Base-by-base conservation (phyloP, 108 stramenopile genomes). In the Nitzschia sp. region DNA sequence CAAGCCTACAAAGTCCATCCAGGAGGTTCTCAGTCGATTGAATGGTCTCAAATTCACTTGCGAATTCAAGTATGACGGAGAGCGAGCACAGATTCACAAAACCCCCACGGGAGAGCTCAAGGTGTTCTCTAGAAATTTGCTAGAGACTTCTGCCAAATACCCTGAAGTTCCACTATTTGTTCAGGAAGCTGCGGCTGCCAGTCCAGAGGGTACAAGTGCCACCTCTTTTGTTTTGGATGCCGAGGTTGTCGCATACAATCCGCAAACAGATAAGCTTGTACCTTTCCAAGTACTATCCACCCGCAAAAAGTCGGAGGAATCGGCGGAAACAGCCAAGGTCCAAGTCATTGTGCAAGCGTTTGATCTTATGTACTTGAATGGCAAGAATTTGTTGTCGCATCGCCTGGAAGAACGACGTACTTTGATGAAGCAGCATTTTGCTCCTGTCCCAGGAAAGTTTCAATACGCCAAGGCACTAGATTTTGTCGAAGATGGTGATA, bases 51-150 rank as follows among this genome's bases (percentile, higher is more conserved):
- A 74, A 20, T 97, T 99, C 77, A 98, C 99, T 9, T 97, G 95
- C 76, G 99, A 99, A 73, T 98, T 85, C 89, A 99, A 99, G 84
- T 99, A 99, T 81, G 98, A 99, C 71, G 99, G 98, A 41, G 98
- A 98, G 77, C 85, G 99, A 24, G 96, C 97, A 0, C 97, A 98
- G 79, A 86, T 99, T 43, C 99, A 99, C 86, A 87, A 96, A 71
- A 65, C 71, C 21, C 53, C 70, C 24, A 88, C 96, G 53, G 98
- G 97, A 12, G 71, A 57, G 24, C 82, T 93, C 64, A 88, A 83
- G 44, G 91, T 98, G 22, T 99, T 98, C 73, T 94, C 91, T 29
- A 84, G 99, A 12, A 96, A 92, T 61, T 69, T 85, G 50, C 88
- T 97, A 82, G 93, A 98, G 67, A 97, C 94, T 43, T 85, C 95